phyloP scores from a whole-genome alignment of 106 monocot species.

The Platanthera guangdongensis region DNA sequence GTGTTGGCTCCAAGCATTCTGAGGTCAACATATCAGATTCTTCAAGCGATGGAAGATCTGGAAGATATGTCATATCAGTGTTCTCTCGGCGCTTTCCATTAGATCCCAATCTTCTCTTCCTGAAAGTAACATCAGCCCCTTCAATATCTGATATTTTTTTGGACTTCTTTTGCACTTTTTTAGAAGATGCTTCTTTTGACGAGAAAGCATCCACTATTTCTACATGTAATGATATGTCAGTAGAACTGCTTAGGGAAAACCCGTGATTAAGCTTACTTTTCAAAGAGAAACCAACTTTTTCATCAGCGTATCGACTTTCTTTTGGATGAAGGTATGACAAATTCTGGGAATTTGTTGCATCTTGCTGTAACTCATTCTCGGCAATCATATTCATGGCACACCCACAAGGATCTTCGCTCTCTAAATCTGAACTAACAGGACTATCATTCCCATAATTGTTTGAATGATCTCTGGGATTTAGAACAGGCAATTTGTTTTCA shows the following conservation, averaged over 20 bases:
- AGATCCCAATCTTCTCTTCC: not conserved
- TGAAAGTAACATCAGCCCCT: constrained; percentile 16
- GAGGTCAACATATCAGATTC: constrained; percentile 11
- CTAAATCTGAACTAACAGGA: not conserved
- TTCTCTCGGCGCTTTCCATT: constrained; percentile 10
- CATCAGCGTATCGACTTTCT: not conserved
- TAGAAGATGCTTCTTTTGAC: constrained; percentile 9
- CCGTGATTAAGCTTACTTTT: not conserved
- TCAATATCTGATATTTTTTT: constrained; percentile 64
- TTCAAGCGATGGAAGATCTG: constrained; percentile 9
- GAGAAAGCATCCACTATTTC: not conserved
- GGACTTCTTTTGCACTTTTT: constrained; percentile 40
- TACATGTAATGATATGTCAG: not conserved
- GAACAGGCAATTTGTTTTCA: not conserved
- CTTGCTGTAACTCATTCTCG: not conserved
- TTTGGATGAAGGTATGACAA: not conserved
- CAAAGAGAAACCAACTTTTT: not conserved
- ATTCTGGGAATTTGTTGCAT: not conserved
- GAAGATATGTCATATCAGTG: constrained; percentile 8
- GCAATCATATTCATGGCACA: not conserved
- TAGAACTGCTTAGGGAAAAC: not conserved
- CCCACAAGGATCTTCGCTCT: constrained; percentile 1
- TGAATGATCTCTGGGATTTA: not conserved
- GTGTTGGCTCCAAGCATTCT: constrained; percentile 4
- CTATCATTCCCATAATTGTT: not conserved